Base-by-base conservation (phyloP, 2,329 filamentous ascomycete genomes). In the Fusarium fujikuroi region DNA sequence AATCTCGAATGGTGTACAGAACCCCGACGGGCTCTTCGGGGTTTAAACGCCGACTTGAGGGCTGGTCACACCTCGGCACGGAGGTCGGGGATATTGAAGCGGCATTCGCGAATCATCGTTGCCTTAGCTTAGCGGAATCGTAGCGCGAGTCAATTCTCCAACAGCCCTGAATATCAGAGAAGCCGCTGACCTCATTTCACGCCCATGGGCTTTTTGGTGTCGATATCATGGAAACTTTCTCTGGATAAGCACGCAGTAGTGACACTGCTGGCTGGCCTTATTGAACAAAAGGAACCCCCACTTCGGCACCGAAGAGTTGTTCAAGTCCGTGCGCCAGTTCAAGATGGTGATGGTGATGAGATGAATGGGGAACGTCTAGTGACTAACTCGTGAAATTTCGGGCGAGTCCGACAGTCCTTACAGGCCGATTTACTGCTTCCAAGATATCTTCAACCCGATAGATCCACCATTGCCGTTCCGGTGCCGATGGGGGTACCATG, bases 261-360 rank as follows among this genome's bases (percentile, higher is more conserved):
- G 42, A 37, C 30, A 19, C 25, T 28, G 36, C 32, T 54, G 36
- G 34, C 50, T n/a, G 34, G 36, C 50, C 34, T 54, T 30, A n/a
- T 54, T 63, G 42, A 18, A 15, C 32, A 39, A 25, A 63, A 56
- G 23, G 9, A 42, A 30, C 47, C 66, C 65, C 59, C 70, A 62
- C 43, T 57, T 76, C 75, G 75, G 75, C 69, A 60, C 75, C 75
- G 75, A 77, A 23, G 43, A 53, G 65, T 36, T 46, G 53, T 59
- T 76, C 58, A 52, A 70, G 66, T 73, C 63, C 67, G 69, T 58
- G 56, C 53, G 4, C 15, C 11, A 37, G 23, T 42, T 23, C 32
- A 21, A 50, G 61, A 39, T 56, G 49, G 34, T 47, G 37, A 66
- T 47, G 36, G 30, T 19, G 62, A 66, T 43, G 36, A 49, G 66